A percentile compares a stretch with the other conserved stretches of the same genome.
Evolutionary conservation across 495 filamentous ascomycete species (phyloP).

Genomic region (Lasiosphaeria ovina): DNA sequence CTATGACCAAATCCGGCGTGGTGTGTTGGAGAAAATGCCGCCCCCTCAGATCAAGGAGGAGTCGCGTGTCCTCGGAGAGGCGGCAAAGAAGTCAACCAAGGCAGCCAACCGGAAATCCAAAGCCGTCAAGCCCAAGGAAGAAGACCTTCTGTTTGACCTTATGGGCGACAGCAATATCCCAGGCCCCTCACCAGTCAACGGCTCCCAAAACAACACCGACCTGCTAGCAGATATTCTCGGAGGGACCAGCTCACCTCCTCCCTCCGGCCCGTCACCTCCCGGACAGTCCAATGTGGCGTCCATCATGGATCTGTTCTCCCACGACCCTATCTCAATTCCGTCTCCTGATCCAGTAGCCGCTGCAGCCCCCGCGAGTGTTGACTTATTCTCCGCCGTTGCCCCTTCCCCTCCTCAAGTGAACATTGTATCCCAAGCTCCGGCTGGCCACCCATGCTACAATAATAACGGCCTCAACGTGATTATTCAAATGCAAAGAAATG

Average conservation of each 20-base stretch:
- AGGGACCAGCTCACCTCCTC: slow-evolving; percentile 53
- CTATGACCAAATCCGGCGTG: slow-evolving; percentile 80
- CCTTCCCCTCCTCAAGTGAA: slow-evolving; percentile 47
- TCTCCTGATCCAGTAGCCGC: slow-evolving; percentile 29
- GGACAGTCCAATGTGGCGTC: slow-evolving; percentile 62
- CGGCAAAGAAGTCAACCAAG: slow-evolving; percentile 76
- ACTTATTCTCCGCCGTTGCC: slow-evolving; percentile 41
- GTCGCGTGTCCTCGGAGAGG: slow-evolving; percentile 83
- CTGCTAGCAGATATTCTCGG: slow-evolving; percentile 86
- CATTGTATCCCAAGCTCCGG: slow-evolving; percentile 37
- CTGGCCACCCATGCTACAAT: slow-evolving; percentile 70
- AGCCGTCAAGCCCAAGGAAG: slow-evolving; percentile 75
- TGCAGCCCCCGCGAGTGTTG: slow-evolving; percentile 40
- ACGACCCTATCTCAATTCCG: slow-evolving; percentile 26
- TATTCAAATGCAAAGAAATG: slow-evolving; percentile 76
- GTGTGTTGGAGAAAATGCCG: slow-evolving; percentile 96
- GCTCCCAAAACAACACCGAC: slow-evolving; percentile 75
- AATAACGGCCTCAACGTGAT: slow-evolving; percentile 81
- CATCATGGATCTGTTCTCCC: slow-evolving; percentile 84
- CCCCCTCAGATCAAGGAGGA: slow-evolving; percentile 94
- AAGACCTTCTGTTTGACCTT: slow-evolving; percentile 87
- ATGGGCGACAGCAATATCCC: slow-evolving; percentile 72
- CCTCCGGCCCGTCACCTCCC: slow-evolving; percentile 52
- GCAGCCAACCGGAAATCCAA: slow-evolving; percentile 72
- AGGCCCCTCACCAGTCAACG: slow-evolving; percentile 55